A percentile compares a stretch with the other conserved stretches of the same genome.
These are phyloP conservation scores for Hanseniaspora thailandica DNA, from an alignment of 805 yeast species.

Conservation along the genomic window DNA sequence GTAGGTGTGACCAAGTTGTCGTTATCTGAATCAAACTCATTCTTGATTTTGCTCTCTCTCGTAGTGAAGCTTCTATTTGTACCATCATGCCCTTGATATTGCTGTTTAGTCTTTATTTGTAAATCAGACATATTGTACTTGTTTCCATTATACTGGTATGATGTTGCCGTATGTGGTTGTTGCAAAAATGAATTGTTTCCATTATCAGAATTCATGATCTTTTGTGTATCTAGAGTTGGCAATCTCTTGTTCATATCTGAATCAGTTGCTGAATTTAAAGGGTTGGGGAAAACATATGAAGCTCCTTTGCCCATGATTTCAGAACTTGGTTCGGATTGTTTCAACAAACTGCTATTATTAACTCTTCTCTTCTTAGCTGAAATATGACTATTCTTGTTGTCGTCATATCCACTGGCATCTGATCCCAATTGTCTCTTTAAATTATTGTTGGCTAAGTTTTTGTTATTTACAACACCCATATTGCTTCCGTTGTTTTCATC, in stretches of 20 bases:
- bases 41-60: conserved; percentile 5
- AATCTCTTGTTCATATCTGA: background rate
- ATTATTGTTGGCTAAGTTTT: background rate
- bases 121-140: background rate
- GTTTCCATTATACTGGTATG: conserved; percentile 15
- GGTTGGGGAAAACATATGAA: conserved; percentile 7
- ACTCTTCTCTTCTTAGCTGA: conserved; percentile 2
- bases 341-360: conserved; percentile 9
- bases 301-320: background rate
- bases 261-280: background rate
- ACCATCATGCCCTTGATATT: background rate
- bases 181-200: background rate
- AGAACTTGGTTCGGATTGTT: background rate
- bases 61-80: background rate
- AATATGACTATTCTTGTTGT: conserved; percentile 12
- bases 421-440: conserved; percentile 8
- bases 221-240: conserved; percentile 3
- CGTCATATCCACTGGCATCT: background rate
- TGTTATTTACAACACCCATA: background rate
- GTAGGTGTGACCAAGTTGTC: conserved; percentile 23
- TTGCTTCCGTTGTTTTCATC: conserved; percentile 6
- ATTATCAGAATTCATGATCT: background rate
- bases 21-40: conserved; percentile 6
- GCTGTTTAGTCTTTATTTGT: background rate
- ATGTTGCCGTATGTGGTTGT: background rate